Conservation (phyloP, 257 asterid species). For the Solanum piurae region DNA sequence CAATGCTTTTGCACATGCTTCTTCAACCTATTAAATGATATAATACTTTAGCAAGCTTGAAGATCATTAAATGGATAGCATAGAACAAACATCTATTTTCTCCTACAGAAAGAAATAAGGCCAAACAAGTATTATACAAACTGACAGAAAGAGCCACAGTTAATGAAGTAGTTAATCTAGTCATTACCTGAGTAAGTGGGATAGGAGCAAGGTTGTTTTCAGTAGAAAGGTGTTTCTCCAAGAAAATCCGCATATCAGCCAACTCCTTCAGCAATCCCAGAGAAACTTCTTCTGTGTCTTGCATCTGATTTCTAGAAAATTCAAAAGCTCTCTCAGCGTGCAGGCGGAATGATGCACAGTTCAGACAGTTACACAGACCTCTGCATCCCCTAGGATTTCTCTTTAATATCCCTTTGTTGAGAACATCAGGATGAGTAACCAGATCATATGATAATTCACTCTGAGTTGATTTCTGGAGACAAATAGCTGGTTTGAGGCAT, state of each 20-base stretch:
- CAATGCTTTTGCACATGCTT: slow-evolving; percentile 40
- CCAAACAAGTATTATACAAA: neutral
- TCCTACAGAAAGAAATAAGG: neutral
- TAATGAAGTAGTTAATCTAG: neutral
- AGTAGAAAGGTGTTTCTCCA: slow-evolving; percentile 29
- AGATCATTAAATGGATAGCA: neutral
- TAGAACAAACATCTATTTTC: neutral
- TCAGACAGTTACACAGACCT: slow-evolving; percentile 74
- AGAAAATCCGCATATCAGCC: slow-evolving; percentile 37
- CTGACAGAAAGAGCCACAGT: neutral
- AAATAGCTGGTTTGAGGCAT: neutral
- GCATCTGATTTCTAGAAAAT: slow-evolving; percentile 78
- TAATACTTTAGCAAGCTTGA: neutral
- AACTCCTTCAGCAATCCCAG: slow-evolving; percentile 51
- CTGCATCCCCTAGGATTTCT: slow-evolving; percentile 69
- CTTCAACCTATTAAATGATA: slow-evolving; percentile 13
- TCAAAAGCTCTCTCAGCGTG: slow-evolving; percentile 78
- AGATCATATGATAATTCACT: slow-evolving; percentile 2
- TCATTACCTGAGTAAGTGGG: slow-evolving; percentile 30
- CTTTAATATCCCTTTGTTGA: slow-evolving; percentile 56
- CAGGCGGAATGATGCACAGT: slow-evolving; percentile 76
- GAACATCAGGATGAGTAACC: slow-evolving; percentile 5
- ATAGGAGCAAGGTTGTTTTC: slow-evolving; percentile 12
- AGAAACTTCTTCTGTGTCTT: slow-evolving; percentile 65
- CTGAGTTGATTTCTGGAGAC: slow-evolving; percentile 6